Evolutionary conservation across 768 basidiomycete species (phyloP).

Genomic region (Astraeus odoratus): DNA sequence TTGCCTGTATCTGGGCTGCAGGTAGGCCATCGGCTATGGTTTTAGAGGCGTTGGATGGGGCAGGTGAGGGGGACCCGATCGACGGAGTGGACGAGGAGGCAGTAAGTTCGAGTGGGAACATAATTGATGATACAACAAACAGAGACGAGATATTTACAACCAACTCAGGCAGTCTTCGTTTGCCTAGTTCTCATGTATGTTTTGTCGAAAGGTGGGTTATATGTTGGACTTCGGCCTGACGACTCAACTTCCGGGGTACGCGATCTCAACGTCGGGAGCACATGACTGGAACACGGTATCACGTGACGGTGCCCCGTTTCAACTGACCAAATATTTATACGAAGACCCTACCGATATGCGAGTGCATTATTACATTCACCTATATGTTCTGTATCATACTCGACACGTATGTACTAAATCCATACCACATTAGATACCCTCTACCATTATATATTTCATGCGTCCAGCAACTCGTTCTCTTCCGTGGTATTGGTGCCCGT

Average conservation of each 20-base stretch:
- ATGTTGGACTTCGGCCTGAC: no score
- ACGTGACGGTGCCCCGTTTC: no score
- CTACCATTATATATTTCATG: conserved; percentile 8
- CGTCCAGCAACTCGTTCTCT: conserved; percentile 31
- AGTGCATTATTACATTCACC: no score
- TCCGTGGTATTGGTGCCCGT: conserved; percentile 39
- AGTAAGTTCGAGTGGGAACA: conserved; percentile 4
- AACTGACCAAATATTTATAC: no score
- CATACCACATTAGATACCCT: background rate
- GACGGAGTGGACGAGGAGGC: conserved; percentile 2
- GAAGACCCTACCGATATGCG: no score
- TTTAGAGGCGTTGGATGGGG: no score
- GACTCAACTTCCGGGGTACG: no score
- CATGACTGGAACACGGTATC: no score
- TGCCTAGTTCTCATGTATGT: no score
- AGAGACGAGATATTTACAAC: conserved; percentile 5
- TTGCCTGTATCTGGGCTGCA: background rate
- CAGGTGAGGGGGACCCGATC: background rate
- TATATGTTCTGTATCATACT: background rate
- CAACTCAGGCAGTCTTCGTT: no score
- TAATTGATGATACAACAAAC: conserved; percentile 6
- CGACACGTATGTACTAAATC: background rate
- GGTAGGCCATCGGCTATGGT: background rate
- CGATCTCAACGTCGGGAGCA: no score
- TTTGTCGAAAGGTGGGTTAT: no score